phyloP scores from a whole-genome alignment of 2,329 filamentous ascomycete species.

The Cryoendolithus antarcticus region DNA sequence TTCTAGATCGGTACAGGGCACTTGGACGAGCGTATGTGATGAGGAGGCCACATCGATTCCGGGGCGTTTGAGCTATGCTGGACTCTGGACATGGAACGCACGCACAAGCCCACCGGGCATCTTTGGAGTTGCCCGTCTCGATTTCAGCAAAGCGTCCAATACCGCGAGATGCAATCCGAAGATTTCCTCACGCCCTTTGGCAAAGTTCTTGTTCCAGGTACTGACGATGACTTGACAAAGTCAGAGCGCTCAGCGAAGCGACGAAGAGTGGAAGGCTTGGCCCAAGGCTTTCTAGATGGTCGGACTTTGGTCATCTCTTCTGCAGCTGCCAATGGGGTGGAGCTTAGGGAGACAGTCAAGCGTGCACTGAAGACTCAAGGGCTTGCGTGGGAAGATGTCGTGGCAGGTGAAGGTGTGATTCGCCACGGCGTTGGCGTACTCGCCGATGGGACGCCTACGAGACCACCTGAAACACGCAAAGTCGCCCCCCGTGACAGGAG shows the following conservation, averaged over 20 bases:
- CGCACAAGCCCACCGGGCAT: slow-evolving; percentile 18
- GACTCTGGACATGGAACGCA: slow-evolving; percentile 15
- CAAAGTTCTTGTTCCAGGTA: slow-evolving; percentile 43
- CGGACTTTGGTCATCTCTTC: slow-evolving; percentile 46
- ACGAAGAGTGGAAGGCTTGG: slow-evolving; percentile 47
- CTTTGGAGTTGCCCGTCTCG: slow-evolving; percentile 18
- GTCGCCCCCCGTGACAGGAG: too few relatives aligned
- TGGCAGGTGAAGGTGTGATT: too few relatives aligned
- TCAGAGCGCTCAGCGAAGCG: slow-evolving; percentile 38
- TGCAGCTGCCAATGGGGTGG: slow-evolving; percentile 23
- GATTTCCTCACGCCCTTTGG: slow-evolving; percentile 9
- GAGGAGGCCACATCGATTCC: too few relatives aligned
- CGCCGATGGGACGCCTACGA: too few relatives aligned
- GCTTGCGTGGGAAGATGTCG: too few relatives aligned
- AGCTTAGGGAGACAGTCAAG: background rate
- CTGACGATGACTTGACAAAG: slow-evolving; percentile 45
- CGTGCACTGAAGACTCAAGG: too few relatives aligned
- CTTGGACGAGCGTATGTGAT: too few relatives aligned
- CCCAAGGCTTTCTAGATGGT: slow-evolving; percentile 46
- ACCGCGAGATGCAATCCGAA: slow-evolving; percentile 15
- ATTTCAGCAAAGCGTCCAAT: slow-evolving; percentile 19
- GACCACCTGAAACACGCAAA: too few relatives aligned
- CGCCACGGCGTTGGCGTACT: too few relatives aligned
- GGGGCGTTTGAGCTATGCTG: too few relatives aligned
- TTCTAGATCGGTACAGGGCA: too few relatives aligned